Conservation (phyloP, 2,329 filamentous ascomycete genomes). For the Paraphaeosphaeria minitans region DNA sequence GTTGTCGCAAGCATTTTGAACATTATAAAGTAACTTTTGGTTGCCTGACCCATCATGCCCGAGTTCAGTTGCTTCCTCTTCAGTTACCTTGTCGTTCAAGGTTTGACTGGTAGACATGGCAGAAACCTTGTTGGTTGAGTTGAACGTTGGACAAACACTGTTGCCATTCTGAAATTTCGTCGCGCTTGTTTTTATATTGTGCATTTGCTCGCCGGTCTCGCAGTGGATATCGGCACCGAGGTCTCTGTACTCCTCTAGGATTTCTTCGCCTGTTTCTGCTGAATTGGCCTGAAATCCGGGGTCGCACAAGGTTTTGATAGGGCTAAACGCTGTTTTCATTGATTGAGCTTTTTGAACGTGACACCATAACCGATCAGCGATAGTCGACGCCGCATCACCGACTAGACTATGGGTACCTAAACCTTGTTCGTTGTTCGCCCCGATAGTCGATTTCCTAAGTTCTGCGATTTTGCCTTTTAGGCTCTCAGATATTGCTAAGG, state of each 20-base stretch:
- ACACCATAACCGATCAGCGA: conserved; percentile 20
- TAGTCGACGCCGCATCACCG: background rate
- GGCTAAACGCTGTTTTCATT: conserved; percentile 11
- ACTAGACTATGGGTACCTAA: background rate
- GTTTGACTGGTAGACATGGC: background rate
- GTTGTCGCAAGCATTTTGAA: background rate
- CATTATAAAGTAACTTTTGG: background rate
- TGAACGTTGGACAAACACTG: background rate
- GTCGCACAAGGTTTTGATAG: conserved; percentile 19
- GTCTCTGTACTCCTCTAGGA: conserved; percentile 4
- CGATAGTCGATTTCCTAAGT: background rate
- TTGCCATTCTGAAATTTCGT: background rate
- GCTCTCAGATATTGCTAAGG: conserved; percentile 17
- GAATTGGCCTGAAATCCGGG: background rate
- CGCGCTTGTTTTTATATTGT: background rate
- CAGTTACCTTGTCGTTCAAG: too few relatives aligned
- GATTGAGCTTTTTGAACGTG: conserved; percentile 18
- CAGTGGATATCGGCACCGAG: too few relatives aligned
- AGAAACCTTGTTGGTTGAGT: background rate
- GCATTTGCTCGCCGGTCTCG: background rate
- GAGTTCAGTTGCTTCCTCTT: background rate
- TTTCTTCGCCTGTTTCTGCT: background rate
- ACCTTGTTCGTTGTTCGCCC: background rate
- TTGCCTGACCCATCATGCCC: background rate
- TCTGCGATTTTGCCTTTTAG: conserved; percentile 23